These are phyloP conservation scores for Populus deltoides DNA, from an alignment of 345 rosid species.

Conservation along the genomic window DNA sequence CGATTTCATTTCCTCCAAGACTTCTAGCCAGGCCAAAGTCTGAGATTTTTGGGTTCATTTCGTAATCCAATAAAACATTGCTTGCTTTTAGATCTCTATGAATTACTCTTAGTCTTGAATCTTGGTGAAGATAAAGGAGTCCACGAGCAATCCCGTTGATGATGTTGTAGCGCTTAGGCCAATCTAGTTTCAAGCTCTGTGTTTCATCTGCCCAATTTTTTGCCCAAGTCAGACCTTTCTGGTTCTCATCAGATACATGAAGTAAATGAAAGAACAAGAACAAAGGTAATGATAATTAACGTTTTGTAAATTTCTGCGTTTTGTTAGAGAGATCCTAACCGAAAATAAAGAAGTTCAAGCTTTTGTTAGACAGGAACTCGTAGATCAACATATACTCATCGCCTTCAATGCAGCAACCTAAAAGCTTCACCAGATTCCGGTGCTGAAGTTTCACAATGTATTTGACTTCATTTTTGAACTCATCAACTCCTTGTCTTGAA, in stretches of 20 bases:
- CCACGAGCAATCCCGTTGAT: conserved; percentile 39
- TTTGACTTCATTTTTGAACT: background rate
- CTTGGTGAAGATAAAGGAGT: conserved; percentile 29
- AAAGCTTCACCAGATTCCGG: background rate
- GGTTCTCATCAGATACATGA: background rate
- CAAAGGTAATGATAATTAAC: background rate
- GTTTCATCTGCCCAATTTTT: conserved; percentile 24
- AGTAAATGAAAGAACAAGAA: background rate
- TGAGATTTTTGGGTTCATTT: conserved; percentile 10
- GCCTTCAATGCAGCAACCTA: conserved; percentile 2
- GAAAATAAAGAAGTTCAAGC: background rate
- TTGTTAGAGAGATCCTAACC: background rate
- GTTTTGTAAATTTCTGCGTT: background rate
- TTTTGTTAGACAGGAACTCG: conserved; percentile 1
- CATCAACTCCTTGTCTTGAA: background rate
- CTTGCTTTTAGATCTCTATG: conserved; percentile 32
- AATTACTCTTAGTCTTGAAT: conserved; percentile 35
- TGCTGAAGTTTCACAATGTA: background rate
- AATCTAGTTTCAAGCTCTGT: conserved; percentile 14
- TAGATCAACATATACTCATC: conserved; percentile 8
- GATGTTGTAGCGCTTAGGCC: conserved; percentile 23
- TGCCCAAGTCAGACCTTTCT: background rate
- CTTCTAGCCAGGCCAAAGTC: background rate
- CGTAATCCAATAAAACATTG: background rate
- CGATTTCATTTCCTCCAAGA: background rate